These are phyloP conservation scores for Jacaranda copaia DNA, from an alignment of 257 asterid species.

Conservation along the genomic window DNA sequence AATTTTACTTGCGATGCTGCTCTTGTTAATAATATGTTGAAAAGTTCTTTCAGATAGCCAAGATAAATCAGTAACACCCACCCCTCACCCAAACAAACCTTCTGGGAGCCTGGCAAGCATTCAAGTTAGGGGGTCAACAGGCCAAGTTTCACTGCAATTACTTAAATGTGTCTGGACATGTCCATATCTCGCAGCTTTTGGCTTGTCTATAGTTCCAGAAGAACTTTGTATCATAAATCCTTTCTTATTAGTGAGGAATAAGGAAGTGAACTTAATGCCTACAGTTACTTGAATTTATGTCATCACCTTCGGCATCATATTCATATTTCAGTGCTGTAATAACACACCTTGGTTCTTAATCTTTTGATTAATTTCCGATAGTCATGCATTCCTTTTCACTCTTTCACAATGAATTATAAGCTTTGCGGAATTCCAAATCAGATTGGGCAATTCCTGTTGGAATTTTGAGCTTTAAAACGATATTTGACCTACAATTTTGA, in stretches of 20 bases:
- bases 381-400: not conserved
- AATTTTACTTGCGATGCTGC: not conserved
- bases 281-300: not conserved
- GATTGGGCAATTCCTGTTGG: not conserved
- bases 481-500: not conserved
- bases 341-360: not conserved
- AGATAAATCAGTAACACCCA: not conserved
- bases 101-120: not conserved
- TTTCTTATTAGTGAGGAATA: not conserved
- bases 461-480: conserved; percentile 9
- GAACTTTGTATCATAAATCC: not conserved
- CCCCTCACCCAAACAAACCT: not conserved
- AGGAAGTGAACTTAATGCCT: not conserved
- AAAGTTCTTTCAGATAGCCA: not conserved
- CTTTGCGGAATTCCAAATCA: not conserved
- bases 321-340: not conserved
- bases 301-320: not conserved
- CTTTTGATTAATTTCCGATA: not conserved
- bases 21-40: not conserved
- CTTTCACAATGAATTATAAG: not conserved
- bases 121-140: not conserved
- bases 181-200: conserved; percentile 1
- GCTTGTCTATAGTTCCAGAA: not conserved
- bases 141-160: too few species aligned
- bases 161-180: too few species aligned